A percentile compares a stretch with the other conserved stretches of the same genome.
These are phyloP conservation scores for Hygrophorus russula DNA, from an alignment of 768 basidiomycete genomes.

Conservation along the genomic window DNA sequence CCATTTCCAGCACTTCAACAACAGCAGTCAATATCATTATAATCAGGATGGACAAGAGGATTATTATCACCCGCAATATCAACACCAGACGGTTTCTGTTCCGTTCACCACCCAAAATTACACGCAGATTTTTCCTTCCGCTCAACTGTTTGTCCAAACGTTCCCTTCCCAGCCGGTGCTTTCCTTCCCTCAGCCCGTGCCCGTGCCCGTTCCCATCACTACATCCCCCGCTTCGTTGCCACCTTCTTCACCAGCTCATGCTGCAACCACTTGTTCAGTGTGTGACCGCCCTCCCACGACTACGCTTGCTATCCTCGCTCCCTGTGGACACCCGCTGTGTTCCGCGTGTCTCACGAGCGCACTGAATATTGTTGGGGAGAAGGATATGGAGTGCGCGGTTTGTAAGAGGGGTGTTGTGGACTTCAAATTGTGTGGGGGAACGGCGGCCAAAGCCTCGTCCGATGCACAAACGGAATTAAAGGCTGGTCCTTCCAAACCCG, in stretches of 20 bases:
- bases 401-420: constrained; percentile 61
- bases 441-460: constrained; percentile 1
- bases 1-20: constrained; percentile 14
- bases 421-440: constrained; percentile 40
- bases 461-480: neutral
- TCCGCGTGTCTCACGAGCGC: constrained; percentile 77
- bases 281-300: constrained; percentile 14
- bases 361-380: constrained; percentile 83
- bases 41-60: neutral
- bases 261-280: constrained; percentile 8
- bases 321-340: constrained; percentile 70
- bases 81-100: neutral
- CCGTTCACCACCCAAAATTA: neutral
- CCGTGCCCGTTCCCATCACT: constrained; percentile 1
- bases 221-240: neutral
- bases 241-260: neutral
- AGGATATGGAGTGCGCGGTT: constrained; percentile 77
- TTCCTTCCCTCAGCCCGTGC: constrained; percentile 2
- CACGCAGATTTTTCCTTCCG: too few relatives aligned
- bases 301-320: constrained; percentile 55
- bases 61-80: neutral
- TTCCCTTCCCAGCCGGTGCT: too few relatives aligned
- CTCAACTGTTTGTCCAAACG: too few relatives aligned
- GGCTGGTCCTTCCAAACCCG: too few relatives aligned
- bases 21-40: constrained; percentile 10